Conservation (phyloP, 768 basidiomycete genomes). For the Strobilomyces echinocephalus region DNA sequence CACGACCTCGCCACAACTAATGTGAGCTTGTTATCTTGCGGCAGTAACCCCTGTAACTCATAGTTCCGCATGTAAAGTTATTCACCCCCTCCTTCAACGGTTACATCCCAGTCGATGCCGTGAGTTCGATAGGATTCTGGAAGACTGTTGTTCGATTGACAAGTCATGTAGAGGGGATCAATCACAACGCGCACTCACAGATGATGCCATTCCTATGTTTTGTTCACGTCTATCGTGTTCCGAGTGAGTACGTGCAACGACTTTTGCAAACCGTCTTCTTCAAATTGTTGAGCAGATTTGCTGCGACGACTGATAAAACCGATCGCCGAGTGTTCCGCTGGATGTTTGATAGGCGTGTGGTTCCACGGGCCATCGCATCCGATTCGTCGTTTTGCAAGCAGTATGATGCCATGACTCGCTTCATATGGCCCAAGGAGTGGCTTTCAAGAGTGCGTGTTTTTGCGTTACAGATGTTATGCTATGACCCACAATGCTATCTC, state of each 20-base stretch:
- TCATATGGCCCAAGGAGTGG: constrained; percentile 11
- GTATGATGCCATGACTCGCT: neutral
- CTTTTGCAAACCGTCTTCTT: neutral
- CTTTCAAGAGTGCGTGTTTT: constrained; percentile 1
- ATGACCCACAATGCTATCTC: neutral
- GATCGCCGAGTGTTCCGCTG: constrained; percentile 2
- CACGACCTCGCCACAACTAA: neutral
- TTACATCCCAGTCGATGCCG: neutral
- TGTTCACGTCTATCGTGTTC: neutral
- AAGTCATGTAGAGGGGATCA: neutral
- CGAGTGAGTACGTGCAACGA: neutral
- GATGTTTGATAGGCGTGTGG: constrained; percentile 10
- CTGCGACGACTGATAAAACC: neutral
- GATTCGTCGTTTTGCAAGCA: constrained; percentile 6
- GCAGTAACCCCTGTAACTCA: too few species aligned
- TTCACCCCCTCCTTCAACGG: neutral
- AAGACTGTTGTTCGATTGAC: too few species aligned
- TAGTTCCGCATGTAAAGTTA: neutral
- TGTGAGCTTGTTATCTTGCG: too few species aligned
- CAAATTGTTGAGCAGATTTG: neutral
- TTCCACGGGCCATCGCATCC: constrained; percentile 1
- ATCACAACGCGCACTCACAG: neutral
- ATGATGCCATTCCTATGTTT: too few species aligned
- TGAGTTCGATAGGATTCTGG: too few species aligned
- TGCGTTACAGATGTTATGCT: too few species aligned